Base-by-base conservation (phyloP, 2,329 filamentous ascomycete genomes). In the Tolypocladium ophioglossoides region DNA sequence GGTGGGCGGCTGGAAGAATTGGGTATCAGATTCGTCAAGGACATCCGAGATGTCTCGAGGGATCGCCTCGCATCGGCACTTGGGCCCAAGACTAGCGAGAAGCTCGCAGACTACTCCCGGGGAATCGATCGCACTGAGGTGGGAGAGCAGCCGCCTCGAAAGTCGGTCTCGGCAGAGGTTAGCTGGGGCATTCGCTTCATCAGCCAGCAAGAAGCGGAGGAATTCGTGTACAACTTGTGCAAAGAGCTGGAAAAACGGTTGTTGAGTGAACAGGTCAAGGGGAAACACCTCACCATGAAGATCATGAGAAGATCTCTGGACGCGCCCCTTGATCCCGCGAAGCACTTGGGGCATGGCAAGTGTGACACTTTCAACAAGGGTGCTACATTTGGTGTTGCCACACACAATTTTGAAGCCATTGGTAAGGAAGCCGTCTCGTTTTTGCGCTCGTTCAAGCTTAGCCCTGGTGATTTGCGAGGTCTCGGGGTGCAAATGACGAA, bases 161-260 rank as follows among this genome's bases (percentile, higher is more conserved):
- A 97, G 66, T 97, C 92, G 0, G 90, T 99, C 0, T 97, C 94
- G 2, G 92, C 92, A 1, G 94, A 99, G 67, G 90, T 99, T 58
- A 99, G 94, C 63, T 99, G 94, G 94, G 94, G 95, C 3, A 95
- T 99, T 54, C 85, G 94, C 7, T 99, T 99, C 66, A 83, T 94
- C 61, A 95, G 80, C 56, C 90, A 96, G 64, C 79, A 82, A n/a
- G 92, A 99, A 69, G 91, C 91, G 0, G 92, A 97, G 56, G 89
- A 95, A 59, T 99, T 99, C 67, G 79, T 97, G 34, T 75, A 83
- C 57, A 94, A 89, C 59, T 74, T 99, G 0, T 94, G 89, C 64
- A 85, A 85, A 54, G 94, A 99, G 68, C 73, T 99, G 8, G 85
- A 91, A 61, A 86, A 85, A 54, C 81, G 94, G 1, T 73, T 99